Evolutionary conservation across 2,329 filamentous ascomycete species (phyloP).

Genomic region (Chaetomiaceae sp.): DNA sequence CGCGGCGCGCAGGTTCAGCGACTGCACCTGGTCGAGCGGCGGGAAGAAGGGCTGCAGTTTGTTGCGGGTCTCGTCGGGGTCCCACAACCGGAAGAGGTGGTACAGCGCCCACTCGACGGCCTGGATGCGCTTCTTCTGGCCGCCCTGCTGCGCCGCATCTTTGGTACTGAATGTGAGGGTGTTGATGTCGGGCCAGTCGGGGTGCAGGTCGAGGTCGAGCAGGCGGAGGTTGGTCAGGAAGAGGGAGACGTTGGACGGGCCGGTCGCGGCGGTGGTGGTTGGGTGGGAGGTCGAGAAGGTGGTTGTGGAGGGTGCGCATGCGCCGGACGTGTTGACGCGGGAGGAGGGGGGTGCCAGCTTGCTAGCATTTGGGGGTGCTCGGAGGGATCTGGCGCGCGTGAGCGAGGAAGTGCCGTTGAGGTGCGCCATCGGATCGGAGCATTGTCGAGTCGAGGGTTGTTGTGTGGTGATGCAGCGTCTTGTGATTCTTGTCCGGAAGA

Average conservation of each 20-base stretch:
- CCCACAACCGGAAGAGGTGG: conserved; percentile 79
- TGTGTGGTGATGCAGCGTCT: too few relatives aligned
- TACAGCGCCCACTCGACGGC: conserved; percentile 89
- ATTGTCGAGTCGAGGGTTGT: conserved; percentile 10
- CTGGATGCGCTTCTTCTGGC: conserved; percentile 77
- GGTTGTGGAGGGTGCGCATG: conserved; percentile 7
- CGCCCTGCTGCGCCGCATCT: conserved; percentile 52
- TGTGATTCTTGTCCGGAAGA: too few relatives aligned
- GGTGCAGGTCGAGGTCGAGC: conserved; percentile 68
- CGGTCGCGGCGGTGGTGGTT: conserved; percentile 12
- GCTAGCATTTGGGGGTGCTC: conserved; percentile 21
- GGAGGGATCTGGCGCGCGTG: conserved; percentile 26
- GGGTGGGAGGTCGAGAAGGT: not conserved
- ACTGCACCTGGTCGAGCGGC: conserved; percentile 83
- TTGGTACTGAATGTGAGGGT: conserved; percentile 63
- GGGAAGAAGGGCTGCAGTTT: conserved; percentile 90
- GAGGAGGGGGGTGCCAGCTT: conserved; percentile 12
- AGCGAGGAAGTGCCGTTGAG: conserved; percentile 22
- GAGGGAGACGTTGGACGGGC: conserved; percentile 52
- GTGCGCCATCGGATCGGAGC: conserved; percentile 26
- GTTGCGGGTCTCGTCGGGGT: conserved; percentile 69
- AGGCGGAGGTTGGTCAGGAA: conserved; percentile 83
- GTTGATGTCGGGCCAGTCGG: conserved; percentile 77
- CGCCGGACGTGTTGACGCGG: conserved; percentile 2
- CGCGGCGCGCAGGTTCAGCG: conserved; percentile 80